Percentiles rank a stretch among this genome's conserved stretches.
Conservation (phyloP, 345 rosid species). For the Garcia nutans region DNA sequence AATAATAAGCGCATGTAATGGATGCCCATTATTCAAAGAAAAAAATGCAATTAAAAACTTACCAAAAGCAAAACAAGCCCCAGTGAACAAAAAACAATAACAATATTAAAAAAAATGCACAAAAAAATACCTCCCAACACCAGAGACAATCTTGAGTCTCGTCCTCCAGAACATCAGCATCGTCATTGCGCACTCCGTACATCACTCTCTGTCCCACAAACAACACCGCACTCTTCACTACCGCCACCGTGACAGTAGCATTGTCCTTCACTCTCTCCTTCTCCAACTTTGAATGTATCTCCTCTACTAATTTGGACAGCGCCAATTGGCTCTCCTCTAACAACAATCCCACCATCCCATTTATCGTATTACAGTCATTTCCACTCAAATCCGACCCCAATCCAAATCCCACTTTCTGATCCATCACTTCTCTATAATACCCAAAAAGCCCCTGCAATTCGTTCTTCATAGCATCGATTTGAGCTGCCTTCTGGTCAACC, state of each 20-base stretch:
- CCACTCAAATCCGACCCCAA: constrained; percentile 21
- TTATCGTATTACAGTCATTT: constrained; percentile 35
- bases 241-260: constrained; percentile 28
- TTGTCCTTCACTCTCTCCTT: constrained; percentile 19
- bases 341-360: constrained; percentile 53
- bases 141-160: constrained; percentile 57
- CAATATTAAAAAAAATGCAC: neutral
- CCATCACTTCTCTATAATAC: constrained; percentile 49
- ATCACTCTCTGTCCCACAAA: constrained; percentile 70
- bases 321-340: constrained; percentile 76
- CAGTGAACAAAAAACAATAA: neutral
- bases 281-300: constrained; percentile 36
- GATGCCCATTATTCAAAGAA: neutral
- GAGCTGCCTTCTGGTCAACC: constrained; percentile 42
- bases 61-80: neutral
- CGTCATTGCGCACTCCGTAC: constrained; percentile 64
- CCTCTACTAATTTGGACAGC: constrained; percentile 60
- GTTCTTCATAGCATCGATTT: constrained; percentile 36
- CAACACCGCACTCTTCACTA: constrained; percentile 63
- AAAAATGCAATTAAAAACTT: neutral
- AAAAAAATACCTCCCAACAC: constrained; percentile 89
- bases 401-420: constrained; percentile 33
- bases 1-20: neutral
- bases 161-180: constrained; percentile 91
- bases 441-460: constrained; percentile 57